Base-by-base conservation (phyloP, 2,329 filamentous ascomycete species). In the Capronia coronata region DNA sequence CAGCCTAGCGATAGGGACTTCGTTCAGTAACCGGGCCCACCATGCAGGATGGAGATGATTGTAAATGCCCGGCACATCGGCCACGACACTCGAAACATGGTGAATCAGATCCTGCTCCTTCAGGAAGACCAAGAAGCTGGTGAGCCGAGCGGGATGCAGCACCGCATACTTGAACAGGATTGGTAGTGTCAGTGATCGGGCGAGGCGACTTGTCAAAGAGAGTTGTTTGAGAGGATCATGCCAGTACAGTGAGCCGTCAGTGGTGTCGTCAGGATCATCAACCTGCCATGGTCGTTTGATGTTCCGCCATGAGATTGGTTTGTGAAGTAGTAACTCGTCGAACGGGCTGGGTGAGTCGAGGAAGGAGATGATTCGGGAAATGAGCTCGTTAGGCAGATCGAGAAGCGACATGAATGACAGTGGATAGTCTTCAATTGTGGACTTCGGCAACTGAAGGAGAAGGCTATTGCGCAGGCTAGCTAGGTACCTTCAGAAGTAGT, bases 321-420 rank as follows among this genome's bases (percentile, higher is more conserved):
- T 71, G 44, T 78, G 69, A 48, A 75, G 70, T 18, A 82, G 64
- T 13, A 68, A 68, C 32, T 58, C 60, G 37, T 71, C 64, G 16
- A 56, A 54, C 1, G 54, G 54, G 35, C 50, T 54, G 5, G 45
- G 62, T 0, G 60, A 59, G 57, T 77, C 73, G 40, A 85, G 68
- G 59, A 73, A 74, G n/a, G 64, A 66, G 58, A 85, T 71, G 56
- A 85, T 75, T 2, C 77, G 70, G 45, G 74, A 63, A 18, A 83
- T 65, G 39, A 86, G 67, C 66, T 86, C 83, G 54, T 77, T 78
- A 1, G 82, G 83, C 16, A 86, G 71, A 7, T 44, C 48, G 37
- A 59, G 49, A 10, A 60, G 44, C 13, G 38, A 25, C 45, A 50
- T 51, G 10, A 27, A 37, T 23, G 35, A 2, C n/a, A 21, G 14